These are phyloP conservation scores for Gentiana straminea DNA, from an alignment of 257 asterid genomes.

Conservation along the genomic window DNA sequence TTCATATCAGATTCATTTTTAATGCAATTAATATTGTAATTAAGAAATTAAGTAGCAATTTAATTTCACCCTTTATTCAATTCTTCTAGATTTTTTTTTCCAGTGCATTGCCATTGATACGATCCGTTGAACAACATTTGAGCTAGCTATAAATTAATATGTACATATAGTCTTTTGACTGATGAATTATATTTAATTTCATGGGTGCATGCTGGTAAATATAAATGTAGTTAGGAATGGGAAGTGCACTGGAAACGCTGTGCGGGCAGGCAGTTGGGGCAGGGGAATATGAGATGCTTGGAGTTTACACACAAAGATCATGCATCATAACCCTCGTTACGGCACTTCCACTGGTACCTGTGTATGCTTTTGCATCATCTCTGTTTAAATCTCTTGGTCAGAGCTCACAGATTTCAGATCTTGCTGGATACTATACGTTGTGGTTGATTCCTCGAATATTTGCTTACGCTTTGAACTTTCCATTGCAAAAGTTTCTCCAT, in stretches of 20 bases:
- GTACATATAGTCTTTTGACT: too few relatives aligned
- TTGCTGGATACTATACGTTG: constrained; percentile 7
- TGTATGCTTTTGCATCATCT: constrained; percentile 8
- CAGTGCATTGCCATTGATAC: too few relatives aligned
- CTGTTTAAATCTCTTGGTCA: constrained; percentile 11
- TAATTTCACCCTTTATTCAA: too few relatives aligned
- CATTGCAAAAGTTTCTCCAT: constrained; percentile 13
- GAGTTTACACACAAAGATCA: constrained; percentile 16
- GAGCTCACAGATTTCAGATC: constrained; percentile 9
- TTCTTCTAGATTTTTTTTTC: too few relatives aligned
- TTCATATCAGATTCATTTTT: too few relatives aligned
- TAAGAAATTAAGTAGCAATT: too few relatives aligned
- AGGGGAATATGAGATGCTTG: constrained; percentile 11
- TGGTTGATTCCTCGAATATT: constrained; percentile 17
- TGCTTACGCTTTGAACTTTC: constrained; percentile 9
- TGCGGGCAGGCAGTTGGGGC: constrained; percentile 20
- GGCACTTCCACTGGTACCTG: not conserved
- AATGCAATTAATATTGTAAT: too few relatives aligned
- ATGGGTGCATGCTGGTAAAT: too few relatives aligned
- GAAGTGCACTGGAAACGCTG: constrained; percentile 16
- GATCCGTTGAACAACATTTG: too few relatives aligned
- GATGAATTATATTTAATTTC: too few relatives aligned
- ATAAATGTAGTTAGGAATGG: constrained; percentile 14
- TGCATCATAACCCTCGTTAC: constrained; percentile 5
- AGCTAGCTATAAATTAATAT: too few relatives aligned